Conservation (phyloP, 176 grass and related monocot genomes). For the Elymus sibiricus region DNA sequence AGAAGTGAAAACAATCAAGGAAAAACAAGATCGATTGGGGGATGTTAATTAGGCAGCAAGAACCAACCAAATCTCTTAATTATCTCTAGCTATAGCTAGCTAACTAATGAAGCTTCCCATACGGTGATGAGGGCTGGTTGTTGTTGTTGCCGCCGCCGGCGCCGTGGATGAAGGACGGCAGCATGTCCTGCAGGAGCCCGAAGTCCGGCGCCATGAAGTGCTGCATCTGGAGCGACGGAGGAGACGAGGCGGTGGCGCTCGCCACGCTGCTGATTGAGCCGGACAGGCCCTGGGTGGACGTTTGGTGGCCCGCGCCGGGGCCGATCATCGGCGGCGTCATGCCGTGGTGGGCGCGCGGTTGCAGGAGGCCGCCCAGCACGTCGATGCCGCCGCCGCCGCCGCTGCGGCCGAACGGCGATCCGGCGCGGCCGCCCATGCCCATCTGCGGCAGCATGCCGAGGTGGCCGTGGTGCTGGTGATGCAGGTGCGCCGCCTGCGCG, state of each 20-base stretch:
- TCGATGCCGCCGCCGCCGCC: conserved; percentile 22
- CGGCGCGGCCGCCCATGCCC: conserved; percentile 4
- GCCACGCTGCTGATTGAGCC: conserved; percentile 2
- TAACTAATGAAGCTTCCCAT: conserved; percentile 19
- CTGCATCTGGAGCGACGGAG: conserved; percentile 52
- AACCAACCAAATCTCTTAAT: conserved; percentile 26
- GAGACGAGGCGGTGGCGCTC: neutral
- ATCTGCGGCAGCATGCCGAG: conserved; percentile 24
- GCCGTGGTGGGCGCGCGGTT: neutral
- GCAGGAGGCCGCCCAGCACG: conserved; percentile 35
- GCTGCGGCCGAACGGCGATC: conserved; percentile 23
- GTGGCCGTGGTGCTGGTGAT: conserved; percentile 26
- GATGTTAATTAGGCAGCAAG: conserved; percentile 40
- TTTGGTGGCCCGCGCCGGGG: neutral
- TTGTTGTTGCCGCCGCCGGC: neutral
- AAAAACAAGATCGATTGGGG: conserved; percentile 1
- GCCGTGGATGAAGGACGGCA: conserved; percentile 60
- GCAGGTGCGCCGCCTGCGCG: conserved; percentile 31
- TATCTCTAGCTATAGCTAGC: conserved; percentile 37
- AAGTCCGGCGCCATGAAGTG: conserved; percentile 65
- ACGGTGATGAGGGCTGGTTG: conserved; percentile 11
- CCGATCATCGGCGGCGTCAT: conserved; percentile 12
- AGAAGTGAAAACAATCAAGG: conserved; percentile 7
- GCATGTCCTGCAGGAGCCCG: conserved; percentile 85
- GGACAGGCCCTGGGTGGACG: conserved; percentile 19